phyloP scores from a whole-genome alignment of 352 stramenopile species.

The Phytophthora syringae region DNA sequence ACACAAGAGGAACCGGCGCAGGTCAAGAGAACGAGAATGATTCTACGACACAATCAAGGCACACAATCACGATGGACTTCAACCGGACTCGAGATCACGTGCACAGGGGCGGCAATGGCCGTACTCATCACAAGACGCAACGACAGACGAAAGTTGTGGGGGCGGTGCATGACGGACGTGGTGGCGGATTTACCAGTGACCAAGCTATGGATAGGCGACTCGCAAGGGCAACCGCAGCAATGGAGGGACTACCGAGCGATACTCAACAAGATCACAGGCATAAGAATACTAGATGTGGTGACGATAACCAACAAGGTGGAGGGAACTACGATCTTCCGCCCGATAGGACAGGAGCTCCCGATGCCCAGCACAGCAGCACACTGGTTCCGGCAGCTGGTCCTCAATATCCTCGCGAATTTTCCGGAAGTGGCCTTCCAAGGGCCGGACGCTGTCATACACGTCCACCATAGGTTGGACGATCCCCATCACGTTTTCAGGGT shows the following conservation, averaged over 20 bases:
- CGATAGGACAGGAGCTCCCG: not conserved
- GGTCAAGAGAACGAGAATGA: no score
- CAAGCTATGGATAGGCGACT: not conserved
- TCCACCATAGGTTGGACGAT: not conserved
- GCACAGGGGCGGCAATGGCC: not conserved
- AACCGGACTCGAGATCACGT: not conserved
- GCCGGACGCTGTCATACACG: not conserved
- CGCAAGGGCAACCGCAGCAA: not conserved
- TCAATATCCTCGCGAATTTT: constrained; percentile 1
- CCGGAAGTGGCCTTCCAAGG: not conserved
- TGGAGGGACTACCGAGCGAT: not conserved
- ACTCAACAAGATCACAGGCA: not conserved
- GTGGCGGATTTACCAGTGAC: not conserved
- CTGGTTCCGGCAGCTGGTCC: constrained; percentile 2
- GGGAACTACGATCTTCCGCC: not conserved
- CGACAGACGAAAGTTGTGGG: not conserved
- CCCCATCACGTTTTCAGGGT: not conserved
- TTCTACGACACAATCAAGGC: not conserved
- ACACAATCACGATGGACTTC: not conserved
- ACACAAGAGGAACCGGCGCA: no score
- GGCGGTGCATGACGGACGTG: not conserved
- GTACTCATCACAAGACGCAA: no score
- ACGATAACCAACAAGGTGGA: not conserved
- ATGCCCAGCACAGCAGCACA: not conserved
- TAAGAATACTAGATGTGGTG: not conserved